Evolutionary conservation across 805 yeast genomes (phyloP).

Genomic region (Priceomyces medius): DNA sequence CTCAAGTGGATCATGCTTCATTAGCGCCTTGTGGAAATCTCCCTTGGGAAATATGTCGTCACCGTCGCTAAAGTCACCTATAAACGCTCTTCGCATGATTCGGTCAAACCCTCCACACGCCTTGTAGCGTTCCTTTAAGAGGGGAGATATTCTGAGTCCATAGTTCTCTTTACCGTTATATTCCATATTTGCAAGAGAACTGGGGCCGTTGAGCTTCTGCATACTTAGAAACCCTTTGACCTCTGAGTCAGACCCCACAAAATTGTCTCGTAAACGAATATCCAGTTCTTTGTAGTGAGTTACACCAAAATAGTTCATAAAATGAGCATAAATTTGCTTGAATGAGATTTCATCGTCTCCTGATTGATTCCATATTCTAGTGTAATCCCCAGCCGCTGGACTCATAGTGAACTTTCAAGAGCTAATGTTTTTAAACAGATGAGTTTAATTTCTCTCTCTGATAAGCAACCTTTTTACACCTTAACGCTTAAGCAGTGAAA

Average conservation of each 20-base stretch:
- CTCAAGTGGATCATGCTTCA: background rate
- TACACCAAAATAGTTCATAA: slow-evolving; percentile 3
- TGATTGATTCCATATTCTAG: slow-evolving; percentile 10
- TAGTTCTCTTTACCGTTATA: background rate
- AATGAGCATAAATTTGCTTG: slow-evolving; percentile 4
- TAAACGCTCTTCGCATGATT: background rate
- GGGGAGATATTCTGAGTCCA: slow-evolving; percentile 3
- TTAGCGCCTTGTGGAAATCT: background rate
- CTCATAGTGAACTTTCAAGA: background rate
- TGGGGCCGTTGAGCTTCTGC: background rate
- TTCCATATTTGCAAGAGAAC: background rate
- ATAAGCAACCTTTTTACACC: no score
- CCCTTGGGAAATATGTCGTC: slow-evolving; percentile 1
- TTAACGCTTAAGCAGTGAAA: no score
- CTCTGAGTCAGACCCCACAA: slow-evolving; percentile 20
- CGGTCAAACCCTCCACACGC: slow-evolving; percentile 4
- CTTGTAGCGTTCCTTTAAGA: slow-evolving; percentile 5
- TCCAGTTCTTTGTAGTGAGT: slow-evolving; percentile 22
- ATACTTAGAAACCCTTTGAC: background rate
- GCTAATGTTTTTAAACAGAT: no score
- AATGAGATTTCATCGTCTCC: slow-evolving; percentile 8
- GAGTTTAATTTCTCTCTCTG: no score
- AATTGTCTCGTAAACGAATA: slow-evolving; percentile 17
- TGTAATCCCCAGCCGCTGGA: background rate
- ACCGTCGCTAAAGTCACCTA: background rate